Base-by-base conservation (phyloP, 2,329 filamentous ascomycete genomes). In the Phialophora chinensis region DNA sequence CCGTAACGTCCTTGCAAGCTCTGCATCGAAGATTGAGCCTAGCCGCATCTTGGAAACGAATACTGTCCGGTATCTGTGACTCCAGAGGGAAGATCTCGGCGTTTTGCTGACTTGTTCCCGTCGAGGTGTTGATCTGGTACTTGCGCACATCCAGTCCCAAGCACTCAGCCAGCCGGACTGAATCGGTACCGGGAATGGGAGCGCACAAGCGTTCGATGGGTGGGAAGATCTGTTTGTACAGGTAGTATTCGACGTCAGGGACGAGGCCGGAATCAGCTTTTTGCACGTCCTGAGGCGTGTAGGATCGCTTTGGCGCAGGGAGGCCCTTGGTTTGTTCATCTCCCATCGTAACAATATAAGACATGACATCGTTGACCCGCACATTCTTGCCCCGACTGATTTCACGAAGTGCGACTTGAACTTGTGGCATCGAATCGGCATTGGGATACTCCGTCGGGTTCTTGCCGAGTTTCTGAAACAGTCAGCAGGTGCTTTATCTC, bases 221-320 rank as follows among this genome's bases (percentile, higher is more conserved):
- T 11, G 95, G 95, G 80, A 99, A 92, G 66, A 99, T 97, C 79
- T 99, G 95, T 83, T 99, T 99, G 82, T 92, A 90, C 47, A 99
- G 87, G 78, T 99, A 99, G 87, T 93, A 98, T 76, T 99, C 95
- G n/a, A 97, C 87, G 75, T 99, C 95, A 1, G 93, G 92, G 65
- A 90, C 86, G 6, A 99, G 85, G 0, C 83, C 89, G 0, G 90
- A 88, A 72, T 91, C 91, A 17, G 87, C 76, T 75, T 95, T 96
- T 66, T 91, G 82, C 20, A 96, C 88, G 77, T 99, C 95, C 65
- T 93, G 90, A 1, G 92, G 90, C 4, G 91, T 89, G 77, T 92
- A 94, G 3, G 95, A 94, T 72, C 96, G 92, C 80, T 97, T 97
- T 25, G 95, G 91, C 1, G 92, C 82, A 76, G 79, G 49, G 82